Conservation (phyloP, 176 grass and related monocot species). For the Secale cereale region DNA sequence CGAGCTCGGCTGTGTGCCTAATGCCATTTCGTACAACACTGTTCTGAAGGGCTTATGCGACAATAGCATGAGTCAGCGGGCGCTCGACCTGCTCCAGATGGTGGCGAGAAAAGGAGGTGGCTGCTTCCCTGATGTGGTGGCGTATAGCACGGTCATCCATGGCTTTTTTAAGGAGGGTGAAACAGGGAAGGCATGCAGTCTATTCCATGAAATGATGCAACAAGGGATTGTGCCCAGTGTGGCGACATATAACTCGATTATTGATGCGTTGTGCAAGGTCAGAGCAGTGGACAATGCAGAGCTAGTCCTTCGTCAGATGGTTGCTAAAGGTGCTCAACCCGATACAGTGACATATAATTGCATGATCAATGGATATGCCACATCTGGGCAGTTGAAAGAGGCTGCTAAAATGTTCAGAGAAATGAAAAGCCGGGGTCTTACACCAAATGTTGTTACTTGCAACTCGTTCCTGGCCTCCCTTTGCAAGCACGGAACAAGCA, state of each 20-base stretch:
- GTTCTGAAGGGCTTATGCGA: neutral
- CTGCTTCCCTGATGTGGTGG: neutral
- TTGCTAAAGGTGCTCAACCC: neutral
- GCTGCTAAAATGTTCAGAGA: neutral
- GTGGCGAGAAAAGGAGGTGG: neutral
- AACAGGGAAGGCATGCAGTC: neutral
- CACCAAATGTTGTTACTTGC: too few relatives aligned
- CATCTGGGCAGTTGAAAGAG: neutral
- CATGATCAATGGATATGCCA: too few relatives aligned
- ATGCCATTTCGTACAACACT: neutral
- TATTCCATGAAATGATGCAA: neutral
- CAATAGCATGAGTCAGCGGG: neutral
- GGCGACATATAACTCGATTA: neutral
- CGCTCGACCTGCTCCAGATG: neutral
- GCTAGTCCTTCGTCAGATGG: neutral
- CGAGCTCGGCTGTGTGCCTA: neutral
- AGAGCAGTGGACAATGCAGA: neutral
- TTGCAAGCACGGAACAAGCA: too few relatives aligned
- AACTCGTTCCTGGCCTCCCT: too few relatives aligned
- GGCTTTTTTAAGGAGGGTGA: neutral
- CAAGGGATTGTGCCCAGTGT: neutral
- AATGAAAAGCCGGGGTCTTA: neutral
- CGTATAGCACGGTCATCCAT: neutral
- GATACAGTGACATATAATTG: neutral
- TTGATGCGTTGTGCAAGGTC: neutral